Evolutionary conservation across 2,329 filamentous ascomycete species (phyloP), one percentile per base, ranked within the genome.

Genomic region (Annulohypoxylon truncatum): DNA sequence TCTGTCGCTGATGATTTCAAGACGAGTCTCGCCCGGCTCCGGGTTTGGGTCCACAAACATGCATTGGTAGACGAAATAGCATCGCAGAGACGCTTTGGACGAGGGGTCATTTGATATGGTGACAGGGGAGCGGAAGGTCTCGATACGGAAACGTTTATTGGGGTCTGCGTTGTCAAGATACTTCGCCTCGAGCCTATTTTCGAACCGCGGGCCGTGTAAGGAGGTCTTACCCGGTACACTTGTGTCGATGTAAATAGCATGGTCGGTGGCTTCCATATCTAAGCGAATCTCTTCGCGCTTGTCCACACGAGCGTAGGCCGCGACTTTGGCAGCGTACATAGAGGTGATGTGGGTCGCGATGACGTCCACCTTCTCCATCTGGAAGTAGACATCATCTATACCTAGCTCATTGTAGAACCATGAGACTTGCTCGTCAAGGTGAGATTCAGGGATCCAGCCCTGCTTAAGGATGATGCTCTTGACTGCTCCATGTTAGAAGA

Each of bases 351-450:
- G 94, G 79, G 91, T 96, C 72, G 94, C 92, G 76, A 99, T 96
- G 63, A 93, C 93, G 60, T 92, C 89, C 15, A 92, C 91, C 3
- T 87, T 88, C 83, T 97, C 94, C 71, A 95, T 94, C 77, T 94
- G 90, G 83, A 98, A 98, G 85, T 97, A 98, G 81, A 97, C 95
- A 84, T 97, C 96, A 76, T 99, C 96, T 74, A 99, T 99, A 73
- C 96, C 96, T 22, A 99, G 89, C 79, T 96, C 92, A 78, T 96
- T 92, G 84, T 99, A 99, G 84, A 99, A 99, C 95, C 96, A 99
- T 65, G 89, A 86, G 54, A 94, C 92, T 81, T 99, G 94, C 24
- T 89, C 86, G 68, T 96, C 92, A 68, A 97, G 87, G 71, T 97
- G 92, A 55, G 91, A 85, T 61, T 87, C 85, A 1, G 96, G 96